These are phyloP conservation scores for Trichoderma pleuroti DNA, from an alignment of 2,329 filamentous ascomycete species.

Conservation along the genomic window DNA sequence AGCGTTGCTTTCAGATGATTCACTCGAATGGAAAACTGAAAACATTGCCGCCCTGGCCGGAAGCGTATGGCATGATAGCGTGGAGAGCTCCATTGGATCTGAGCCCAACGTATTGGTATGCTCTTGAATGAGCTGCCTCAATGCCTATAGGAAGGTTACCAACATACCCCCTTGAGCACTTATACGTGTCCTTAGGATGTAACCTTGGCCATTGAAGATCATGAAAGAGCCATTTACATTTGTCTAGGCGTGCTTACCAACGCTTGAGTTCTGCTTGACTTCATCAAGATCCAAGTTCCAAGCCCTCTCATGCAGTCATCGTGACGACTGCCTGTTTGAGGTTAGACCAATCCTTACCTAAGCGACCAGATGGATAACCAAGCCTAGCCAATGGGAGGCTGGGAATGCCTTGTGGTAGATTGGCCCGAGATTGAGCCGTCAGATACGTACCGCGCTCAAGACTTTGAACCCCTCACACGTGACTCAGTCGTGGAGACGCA, in stretches of 20 bases:
- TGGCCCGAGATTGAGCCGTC: neutral
- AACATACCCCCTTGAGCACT: neutral
- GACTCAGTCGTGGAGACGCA: too few species aligned
- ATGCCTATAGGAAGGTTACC: neutral
- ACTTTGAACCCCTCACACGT: neutral
- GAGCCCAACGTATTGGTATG: neutral
- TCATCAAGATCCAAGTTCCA: neutral
- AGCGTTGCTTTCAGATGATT: too few species aligned
- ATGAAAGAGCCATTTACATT: neutral
- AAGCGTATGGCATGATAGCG: neutral
- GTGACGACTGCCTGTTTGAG: neutral
- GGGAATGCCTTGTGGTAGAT: neutral
- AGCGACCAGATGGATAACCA: neutral
- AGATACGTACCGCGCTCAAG: neutral
- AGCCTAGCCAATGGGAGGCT: neutral
- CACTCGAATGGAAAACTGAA: too few species aligned
- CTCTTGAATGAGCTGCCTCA: neutral
- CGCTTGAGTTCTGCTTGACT: too few species aligned
- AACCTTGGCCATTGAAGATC: neutral
- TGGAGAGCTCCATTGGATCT: neutral
- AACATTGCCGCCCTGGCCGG: too few species aligned
- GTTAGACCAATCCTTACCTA: neutral
- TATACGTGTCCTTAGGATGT: neutral
- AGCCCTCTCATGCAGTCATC: neutral
- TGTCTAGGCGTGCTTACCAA: neutral